A percentile compares a stretch with the other conserved stretches of the same genome.
Evolutionary conservation across 345 rosid genomes (phyloP).

Genomic region (Rhizophora mangle): DNA sequence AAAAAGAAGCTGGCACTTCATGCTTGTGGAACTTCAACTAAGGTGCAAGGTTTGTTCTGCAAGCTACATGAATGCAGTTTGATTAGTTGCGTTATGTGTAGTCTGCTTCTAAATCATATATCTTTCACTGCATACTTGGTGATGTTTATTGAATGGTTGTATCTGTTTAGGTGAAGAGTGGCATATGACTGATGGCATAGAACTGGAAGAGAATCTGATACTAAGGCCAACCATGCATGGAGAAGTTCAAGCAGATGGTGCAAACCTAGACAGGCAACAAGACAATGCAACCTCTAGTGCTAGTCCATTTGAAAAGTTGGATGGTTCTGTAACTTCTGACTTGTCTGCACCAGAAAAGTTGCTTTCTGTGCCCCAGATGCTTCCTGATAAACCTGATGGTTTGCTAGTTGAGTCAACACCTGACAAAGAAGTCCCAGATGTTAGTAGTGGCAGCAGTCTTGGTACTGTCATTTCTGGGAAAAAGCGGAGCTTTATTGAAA

Average conservation of each 20-base stretch:
- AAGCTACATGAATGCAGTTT: slow-evolving; percentile 14
- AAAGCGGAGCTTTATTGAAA: slow-evolving; percentile 73
- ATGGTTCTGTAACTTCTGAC: slow-evolving; percentile 37
- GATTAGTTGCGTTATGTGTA: slow-evolving; percentile 7
- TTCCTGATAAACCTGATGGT: slow-evolving; percentile 44
- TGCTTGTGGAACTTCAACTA: slow-evolving; percentile 27
- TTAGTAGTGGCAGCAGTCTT: slow-evolving; percentile 34
- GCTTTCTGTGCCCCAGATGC: slow-evolving; percentile 52
- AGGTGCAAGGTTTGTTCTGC: slow-evolving; percentile 48
- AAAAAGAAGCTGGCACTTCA: slow-evolving; percentile 21
- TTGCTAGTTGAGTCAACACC: slow-evolving; percentile 60
- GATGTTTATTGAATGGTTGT: slow-evolving; percentile 1
- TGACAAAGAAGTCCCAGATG: slow-evolving; percentile 44
- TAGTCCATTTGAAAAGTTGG: slow-evolving; percentile 36
- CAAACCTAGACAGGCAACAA: slow-evolving; percentile 36
- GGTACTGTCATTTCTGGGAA: slow-evolving; percentile 58
- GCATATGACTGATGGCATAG: slow-evolving; percentile 20
- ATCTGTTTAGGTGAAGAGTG: slow-evolving; percentile 35
- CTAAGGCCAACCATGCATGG: slow-evolving; percentile 38
- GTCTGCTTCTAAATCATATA: neutral
- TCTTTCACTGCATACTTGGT: neutral
- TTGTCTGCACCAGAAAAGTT: slow-evolving; percentile 75
- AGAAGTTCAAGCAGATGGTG: slow-evolving; percentile 31
- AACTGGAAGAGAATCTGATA: slow-evolving; percentile 39
- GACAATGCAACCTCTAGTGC: slow-evolving; percentile 30